Evolutionary conservation across 257 asterid species (phyloP).

Genomic region (Nicotiana knightiana): DNA sequence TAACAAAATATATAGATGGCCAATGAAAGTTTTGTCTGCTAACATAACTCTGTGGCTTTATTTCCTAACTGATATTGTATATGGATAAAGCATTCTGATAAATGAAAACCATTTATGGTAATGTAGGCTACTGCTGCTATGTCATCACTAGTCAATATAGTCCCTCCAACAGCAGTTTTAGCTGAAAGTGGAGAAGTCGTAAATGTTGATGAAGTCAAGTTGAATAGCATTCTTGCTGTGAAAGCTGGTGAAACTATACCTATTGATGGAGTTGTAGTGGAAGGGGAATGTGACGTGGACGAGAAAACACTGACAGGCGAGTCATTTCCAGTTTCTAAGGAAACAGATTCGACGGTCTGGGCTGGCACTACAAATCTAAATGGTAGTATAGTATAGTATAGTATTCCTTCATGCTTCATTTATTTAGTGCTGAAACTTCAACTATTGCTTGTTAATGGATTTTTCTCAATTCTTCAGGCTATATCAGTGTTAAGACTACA

Average conservation of each 20-base stretch:
- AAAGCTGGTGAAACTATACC: slow-evolving; percentile 80
- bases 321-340: slow-evolving; percentile 78
- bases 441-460: background rate
- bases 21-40: background rate
- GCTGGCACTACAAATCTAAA: slow-evolving; percentile 83
- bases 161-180: slow-evolving; percentile 66
- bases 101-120: background rate
- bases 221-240: slow-evolving; percentile 61
- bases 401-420: background rate
- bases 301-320: slow-evolving; percentile 80
- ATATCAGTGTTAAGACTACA: slow-evolving; percentile 52
- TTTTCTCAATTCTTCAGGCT: slow-evolving; percentile 37
- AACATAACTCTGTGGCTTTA: background rate
- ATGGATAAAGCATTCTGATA: background rate
- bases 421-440: background rate
- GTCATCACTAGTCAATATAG: slow-evolving; percentile 69
- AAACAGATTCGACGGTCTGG: slow-evolving; percentile 63
- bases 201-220: slow-evolving; percentile 55
- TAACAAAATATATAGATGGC: no score
- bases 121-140: slow-evolving; percentile 52
- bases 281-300: slow-evolving; percentile 80
- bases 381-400: slow-evolving; percentile 27
- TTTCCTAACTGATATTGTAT: background rate
- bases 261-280: slow-evolving; percentile 68
- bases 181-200: slow-evolving; percentile 75